Evolutionary conservation across 352 stramenopile genomes (phyloP).

Genomic region (Phytophthora uliginosa): DNA sequence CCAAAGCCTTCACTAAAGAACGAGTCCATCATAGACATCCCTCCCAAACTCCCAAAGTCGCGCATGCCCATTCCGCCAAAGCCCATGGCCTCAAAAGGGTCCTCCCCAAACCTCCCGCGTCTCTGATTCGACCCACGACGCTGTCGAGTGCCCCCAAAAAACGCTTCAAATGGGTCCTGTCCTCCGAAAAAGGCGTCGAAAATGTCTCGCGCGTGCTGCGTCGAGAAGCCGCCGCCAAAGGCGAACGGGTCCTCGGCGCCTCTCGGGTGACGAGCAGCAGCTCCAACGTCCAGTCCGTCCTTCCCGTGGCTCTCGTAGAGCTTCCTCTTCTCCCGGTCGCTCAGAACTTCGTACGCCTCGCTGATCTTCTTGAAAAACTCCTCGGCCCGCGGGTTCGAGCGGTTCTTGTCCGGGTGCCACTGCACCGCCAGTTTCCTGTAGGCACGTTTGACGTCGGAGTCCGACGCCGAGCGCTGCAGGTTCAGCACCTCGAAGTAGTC

Average conservation of each 20-base stretch:
- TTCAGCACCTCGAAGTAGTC: constrained; percentile 82
- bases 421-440: constrained; percentile 85
- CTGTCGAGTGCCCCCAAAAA: constrained; percentile 48
- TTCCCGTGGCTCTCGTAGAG: constrained; percentile 68
- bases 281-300: constrained; percentile 25
- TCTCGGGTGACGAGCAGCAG: background rate
- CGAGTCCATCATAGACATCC: constrained; percentile 54
- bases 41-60: constrained; percentile 49
- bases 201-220: constrained; percentile 72
- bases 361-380: constrained; percentile 93
- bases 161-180: constrained; percentile 62
- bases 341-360: constrained; percentile 92
- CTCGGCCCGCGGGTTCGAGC: constrained; percentile 75
- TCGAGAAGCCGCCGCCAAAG: constrained; percentile 47
- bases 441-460: constrained; percentile 70
- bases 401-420: constrained; percentile 96
- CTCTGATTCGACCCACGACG: constrained; percentile 26
- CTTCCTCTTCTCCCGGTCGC: constrained; percentile 70
- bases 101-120: constrained; percentile 26
- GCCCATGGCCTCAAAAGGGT: constrained; percentile 48
- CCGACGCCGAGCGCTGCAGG: constrained; percentile 47
- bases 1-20: constrained; percentile 57
- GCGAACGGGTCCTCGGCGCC: constrained; percentile 34
- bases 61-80: constrained; percentile 43
- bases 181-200: constrained; percentile 81